These are phyloP conservation scores for Aspergillus aculeatus DNA, from an alignment of 2,329 filamentous ascomycete species.

Conservation along the genomic window DNA sequence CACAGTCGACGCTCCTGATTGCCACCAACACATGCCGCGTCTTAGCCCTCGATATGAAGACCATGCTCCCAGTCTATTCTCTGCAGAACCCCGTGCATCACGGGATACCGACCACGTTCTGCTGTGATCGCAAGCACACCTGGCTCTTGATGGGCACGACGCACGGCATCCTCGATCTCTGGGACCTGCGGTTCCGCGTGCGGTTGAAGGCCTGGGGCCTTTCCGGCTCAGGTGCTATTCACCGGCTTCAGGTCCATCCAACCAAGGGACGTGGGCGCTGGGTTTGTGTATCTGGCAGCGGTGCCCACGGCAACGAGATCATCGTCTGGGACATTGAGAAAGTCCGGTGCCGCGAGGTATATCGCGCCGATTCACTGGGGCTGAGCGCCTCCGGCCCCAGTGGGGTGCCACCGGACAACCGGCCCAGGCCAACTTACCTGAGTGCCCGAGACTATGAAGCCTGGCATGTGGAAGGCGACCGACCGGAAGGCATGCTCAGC, in stretches of 20 bases:
- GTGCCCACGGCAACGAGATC: constrained; percentile 75
- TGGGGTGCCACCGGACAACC: constrained; percentile 53
- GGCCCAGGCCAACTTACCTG: constrained; percentile 22
- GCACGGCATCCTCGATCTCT: constrained; percentile 87
- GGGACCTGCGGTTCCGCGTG: constrained; percentile 94
- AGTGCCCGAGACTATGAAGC: constrained; percentile 67
- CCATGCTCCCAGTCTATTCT: constrained; percentile 77
- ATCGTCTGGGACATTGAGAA: constrained; percentile 96
- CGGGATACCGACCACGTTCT: constrained; percentile 87
- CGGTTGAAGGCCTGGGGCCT: constrained; percentile 86
- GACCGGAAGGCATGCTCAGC: constrained; percentile 78
- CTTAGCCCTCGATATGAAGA: constrained; percentile 79
- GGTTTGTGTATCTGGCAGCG: constrained; percentile 86
- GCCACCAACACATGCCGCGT: constrained; percentile 84
- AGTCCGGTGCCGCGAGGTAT: constrained; percentile 82
- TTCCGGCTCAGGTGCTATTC: constrained; percentile 74
- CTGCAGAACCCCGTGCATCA: constrained; percentile 88
- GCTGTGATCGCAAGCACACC: constrained; percentile 77
- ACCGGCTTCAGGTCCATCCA: constrained; percentile 76
- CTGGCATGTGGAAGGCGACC: constrained; percentile 88
- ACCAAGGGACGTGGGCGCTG: constrained; percentile 75
- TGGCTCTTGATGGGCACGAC: constrained; percentile 92
- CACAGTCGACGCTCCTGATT: constrained; percentile 76
- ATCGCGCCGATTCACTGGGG: constrained; percentile 57
- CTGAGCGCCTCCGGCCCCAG: constrained; percentile 18